Evolutionary conservation across 495 filamentous ascomycete species (phyloP).

Genomic region (Penicillium ucsense): DNA sequence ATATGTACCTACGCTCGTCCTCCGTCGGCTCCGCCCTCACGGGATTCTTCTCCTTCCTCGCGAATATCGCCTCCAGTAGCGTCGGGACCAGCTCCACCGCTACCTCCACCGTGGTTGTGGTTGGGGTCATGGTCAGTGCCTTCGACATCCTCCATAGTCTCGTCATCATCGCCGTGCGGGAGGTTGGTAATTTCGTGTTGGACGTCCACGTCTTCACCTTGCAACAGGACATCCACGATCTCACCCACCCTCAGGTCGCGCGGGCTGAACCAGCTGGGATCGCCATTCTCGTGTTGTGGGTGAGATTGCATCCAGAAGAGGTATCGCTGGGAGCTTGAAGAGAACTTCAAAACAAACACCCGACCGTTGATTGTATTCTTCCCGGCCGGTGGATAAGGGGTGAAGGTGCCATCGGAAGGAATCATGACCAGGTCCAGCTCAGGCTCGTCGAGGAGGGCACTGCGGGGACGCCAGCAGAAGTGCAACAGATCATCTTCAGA

Average conservation of each 20-base stretch:
- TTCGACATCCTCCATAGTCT: conserved; percentile 78
- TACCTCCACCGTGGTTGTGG: conserved; percentile 49
- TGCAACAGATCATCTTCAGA: conserved; percentile 89
- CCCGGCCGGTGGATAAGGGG: conserved; percentile 57
- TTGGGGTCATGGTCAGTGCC: conserved; percentile 45
- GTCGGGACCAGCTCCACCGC: conserved; percentile 72
- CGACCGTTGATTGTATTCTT: conserved; percentile 71
- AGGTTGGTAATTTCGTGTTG: conserved; percentile 62
- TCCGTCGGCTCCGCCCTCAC: conserved; percentile 91
- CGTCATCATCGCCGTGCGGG: conserved; percentile 54
- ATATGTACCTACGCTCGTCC: conserved; percentile 95
- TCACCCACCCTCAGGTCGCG: conserved; percentile 73
- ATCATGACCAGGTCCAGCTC: conserved; percentile 84
- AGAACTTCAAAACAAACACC: conserved; percentile 89
- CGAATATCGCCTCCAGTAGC: conserved; percentile 84
- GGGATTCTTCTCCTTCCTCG: conserved; percentile 75
- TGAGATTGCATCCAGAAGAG: conserved; percentile 96
- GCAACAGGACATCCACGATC: conserved; percentile 72
- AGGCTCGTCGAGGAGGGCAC: conserved; percentile 52
- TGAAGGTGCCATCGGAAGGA: conserved; percentile 77
- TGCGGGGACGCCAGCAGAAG: conserved; percentile 86
- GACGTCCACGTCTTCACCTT: conserved; percentile 85
- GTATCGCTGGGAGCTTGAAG: conserved; percentile 81
- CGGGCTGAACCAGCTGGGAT: conserved; percentile 67
- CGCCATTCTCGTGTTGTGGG: conserved; percentile 62